Evolutionary conservation across 495 filamentous ascomycete genomes (phyloP).

Genomic region (Penicillium coffeae): DNA sequence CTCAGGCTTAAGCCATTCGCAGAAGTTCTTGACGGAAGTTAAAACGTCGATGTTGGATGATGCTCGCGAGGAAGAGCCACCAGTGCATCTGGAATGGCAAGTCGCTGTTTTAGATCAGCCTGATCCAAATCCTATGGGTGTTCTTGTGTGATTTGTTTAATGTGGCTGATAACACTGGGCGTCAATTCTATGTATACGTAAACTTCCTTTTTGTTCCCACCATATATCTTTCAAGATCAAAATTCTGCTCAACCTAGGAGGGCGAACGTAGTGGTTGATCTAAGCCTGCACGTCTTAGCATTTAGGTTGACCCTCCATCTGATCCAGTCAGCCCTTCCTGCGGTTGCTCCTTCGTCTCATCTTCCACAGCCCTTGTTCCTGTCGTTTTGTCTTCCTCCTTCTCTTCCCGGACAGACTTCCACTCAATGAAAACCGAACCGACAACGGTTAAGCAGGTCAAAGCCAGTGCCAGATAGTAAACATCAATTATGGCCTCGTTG

Average conservation of each 20-base stretch:
- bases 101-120: too few species aligned
- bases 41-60: background rate
- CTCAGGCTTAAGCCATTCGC: background rate
- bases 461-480: constrained; percentile 22
- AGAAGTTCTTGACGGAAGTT: background rate
- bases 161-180: too few species aligned
- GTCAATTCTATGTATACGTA: too few species aligned
- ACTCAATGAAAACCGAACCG: constrained; percentile 13
- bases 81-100: background rate
- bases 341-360: background rate
- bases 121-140: too few species aligned
- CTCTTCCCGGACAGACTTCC: constrained; percentile 12
- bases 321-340: background rate
- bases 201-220: too few species aligned
- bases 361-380: background rate
- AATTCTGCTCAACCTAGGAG: too few species aligned
- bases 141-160: too few species aligned
- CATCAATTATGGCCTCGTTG: constrained; percentile 22
- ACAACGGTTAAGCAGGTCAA: constrained; percentile 14
- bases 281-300: too few species aligned
- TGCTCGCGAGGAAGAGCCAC: background rate
- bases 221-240: too few species aligned
- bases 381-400: background rate
- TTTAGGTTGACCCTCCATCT: background rate
- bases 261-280: too few species aligned